Evolutionary conservation across 176 grass and related monocot species (phyloP), one percentile per base, ranked within the genome.

Genomic region (Paspalum notatum): DNA sequence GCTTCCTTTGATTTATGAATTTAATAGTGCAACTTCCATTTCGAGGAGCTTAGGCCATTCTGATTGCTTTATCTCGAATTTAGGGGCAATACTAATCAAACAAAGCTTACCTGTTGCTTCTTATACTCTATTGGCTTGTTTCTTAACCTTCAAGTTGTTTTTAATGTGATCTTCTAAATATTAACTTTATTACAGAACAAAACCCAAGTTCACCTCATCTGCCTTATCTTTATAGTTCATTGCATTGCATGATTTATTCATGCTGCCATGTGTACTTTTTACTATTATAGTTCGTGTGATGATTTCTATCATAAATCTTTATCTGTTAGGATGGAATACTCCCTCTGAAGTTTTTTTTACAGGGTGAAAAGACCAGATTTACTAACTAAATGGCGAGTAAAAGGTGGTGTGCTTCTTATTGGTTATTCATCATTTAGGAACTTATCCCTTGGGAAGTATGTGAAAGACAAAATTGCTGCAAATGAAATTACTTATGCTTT

Each of bases 341-440:
- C 60, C 76, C 18, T 79, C 24, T 76, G 41, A 71, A 0, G 0
- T 56, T 71, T 89, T 46, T 71, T 81, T 81, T 27, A 66, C 76
- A 98, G 96, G 81, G 86, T 87, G 27, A 98, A 90, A 77, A 95
- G 90, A 79, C 78, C 81, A 18, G 50, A 82, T 91, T 91, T 98
- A 85, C 86, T 98, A 57, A 81, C 76, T 21, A 98, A 93, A 85
- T 98, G 96, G 96, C 81, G 51, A 84, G 64, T 70, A 51, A 98
- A 95, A 71, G 96, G 96, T 64, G 96, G 96, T 82, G 86, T 95
- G 48, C 79, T 98, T 91, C 84, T 98, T 27, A 95, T 98, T 78
- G 92, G 96, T 71, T 98, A 98, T 93, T 94, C 93, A 48, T 83
- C 90, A 69, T 98, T 98, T 65, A 91, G 96, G 85, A 98, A 49